These are phyloP conservation scores for Puya raimondii DNA, from an alignment of 176 grass and related monocot genomes.

Conservation along the genomic window DNA sequence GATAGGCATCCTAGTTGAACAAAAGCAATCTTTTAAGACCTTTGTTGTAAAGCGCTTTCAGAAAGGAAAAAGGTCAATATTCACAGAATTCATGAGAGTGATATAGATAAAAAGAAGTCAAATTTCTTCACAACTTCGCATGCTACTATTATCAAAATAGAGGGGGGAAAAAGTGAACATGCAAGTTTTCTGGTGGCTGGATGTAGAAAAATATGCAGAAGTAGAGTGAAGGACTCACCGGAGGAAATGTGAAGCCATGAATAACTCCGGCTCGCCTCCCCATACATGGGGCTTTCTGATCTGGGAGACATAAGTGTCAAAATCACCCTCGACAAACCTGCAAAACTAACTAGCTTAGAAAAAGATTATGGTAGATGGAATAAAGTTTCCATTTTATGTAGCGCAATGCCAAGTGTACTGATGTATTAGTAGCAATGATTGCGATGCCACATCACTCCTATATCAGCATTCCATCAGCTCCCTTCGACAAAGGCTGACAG, in stretches of 20 bases:
- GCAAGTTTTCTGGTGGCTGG: not conserved
- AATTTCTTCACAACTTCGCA: too few relatives aligned
- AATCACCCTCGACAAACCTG: conserved; percentile 90
- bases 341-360: not conserved
- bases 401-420: not conserved
- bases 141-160: not conserved
- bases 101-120: too few relatives aligned
- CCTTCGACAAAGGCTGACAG: not conserved
- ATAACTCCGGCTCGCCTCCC: conserved; percentile 79
- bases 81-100: not conserved
- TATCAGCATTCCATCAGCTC: too few relatives aligned
- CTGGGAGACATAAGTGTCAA: conserved; percentile 70
- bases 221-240: conserved; percentile 36
- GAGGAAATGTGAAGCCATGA: conserved; percentile 83
- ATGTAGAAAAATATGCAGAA: not conserved
- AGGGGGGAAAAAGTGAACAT: not conserved
- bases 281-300: conserved; percentile 72
- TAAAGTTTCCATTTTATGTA: not conserved
- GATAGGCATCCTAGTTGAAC: conserved; percentile 73
- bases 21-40: not conserved
- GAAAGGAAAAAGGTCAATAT: not conserved
- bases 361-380: not conserved
- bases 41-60: not conserved
- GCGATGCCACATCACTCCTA: too few relatives aligned
- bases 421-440: too few relatives aligned